These are phyloP conservation scores for Pleoardoris graminearum DNA, from an alignment of 2,329 filamentous ascomycete species.

Conservation along the genomic window DNA sequence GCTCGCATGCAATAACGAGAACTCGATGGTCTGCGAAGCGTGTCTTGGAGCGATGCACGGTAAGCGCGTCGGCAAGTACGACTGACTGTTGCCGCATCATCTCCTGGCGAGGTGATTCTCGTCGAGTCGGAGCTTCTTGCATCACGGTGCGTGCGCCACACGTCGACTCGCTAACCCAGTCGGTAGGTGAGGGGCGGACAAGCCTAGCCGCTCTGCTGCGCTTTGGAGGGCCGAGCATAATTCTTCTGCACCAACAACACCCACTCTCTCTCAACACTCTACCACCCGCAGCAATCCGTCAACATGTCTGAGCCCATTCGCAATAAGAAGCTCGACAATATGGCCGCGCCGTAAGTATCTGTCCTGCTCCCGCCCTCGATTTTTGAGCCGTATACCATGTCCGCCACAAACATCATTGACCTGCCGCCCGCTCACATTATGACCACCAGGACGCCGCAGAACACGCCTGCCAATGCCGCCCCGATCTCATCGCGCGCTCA, in stretches of 20 bases:
- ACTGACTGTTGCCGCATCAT: too few relatives aligned
- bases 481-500: conserved; percentile 97
- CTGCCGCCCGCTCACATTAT: conserved; percentile 39
- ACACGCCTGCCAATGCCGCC: conserved; percentile 92
- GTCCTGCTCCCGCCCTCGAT: conserved; percentile 28
- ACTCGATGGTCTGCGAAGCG: too few relatives aligned
- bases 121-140: neutral
- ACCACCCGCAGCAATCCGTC: conserved; percentile 20
- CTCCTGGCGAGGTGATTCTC: neutral
- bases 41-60: too few relatives aligned
- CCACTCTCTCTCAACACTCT: conserved; percentile 30
- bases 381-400: conserved; percentile 25
- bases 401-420: conserved; percentile 29
- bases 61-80: too few relatives aligned
- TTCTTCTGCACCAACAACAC: conserved; percentile 38
- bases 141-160: conserved; percentile 10
- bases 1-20: too few relatives aligned
- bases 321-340: conserved; percentile 66
- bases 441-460: conserved; percentile 83
- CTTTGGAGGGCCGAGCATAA: conserved; percentile 37
- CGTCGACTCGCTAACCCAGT: conserved; percentile 10
- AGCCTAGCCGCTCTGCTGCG: conserved; percentile 26
- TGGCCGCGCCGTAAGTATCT: conserved; percentile 64
- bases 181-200: conserved; percentile 27
- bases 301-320: conserved; percentile 70